These are phyloP conservation scores for Noccaea bulbosa DNA, from an alignment of 345 rosid genomes.

Conservation along the genomic window DNA sequence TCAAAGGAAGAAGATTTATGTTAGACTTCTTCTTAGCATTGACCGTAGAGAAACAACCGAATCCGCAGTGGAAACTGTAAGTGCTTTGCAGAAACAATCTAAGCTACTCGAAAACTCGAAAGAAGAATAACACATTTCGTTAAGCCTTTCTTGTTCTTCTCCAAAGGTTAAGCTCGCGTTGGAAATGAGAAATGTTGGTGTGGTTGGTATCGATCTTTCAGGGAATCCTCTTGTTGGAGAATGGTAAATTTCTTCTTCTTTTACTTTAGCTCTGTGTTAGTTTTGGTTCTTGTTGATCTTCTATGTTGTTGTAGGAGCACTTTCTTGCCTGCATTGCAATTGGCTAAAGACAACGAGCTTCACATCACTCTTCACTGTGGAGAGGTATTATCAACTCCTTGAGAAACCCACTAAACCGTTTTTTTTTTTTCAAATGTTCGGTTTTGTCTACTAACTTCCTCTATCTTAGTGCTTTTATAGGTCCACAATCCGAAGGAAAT, in stretches of 20 bases:
- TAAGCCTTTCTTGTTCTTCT: too few relatives aligned
- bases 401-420: slow-evolving; percentile 12
- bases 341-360: slow-evolving; percentile 80
- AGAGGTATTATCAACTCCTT: slow-evolving; percentile 58
- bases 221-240: slow-evolving; percentile 92
- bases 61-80: slow-evolving; percentile 93
- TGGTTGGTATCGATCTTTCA: slow-evolving; percentile 92
- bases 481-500: slow-evolving; percentile 82
- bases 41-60: slow-evolving; percentile 89
- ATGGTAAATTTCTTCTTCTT: slow-evolving; percentile 53
- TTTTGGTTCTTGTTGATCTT: not conserved
- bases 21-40: slow-evolving; percentile 95
- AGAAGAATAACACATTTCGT: too few relatives aligned
- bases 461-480: slow-evolving; percentile 77
- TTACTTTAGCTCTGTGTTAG: not conserved
- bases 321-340: slow-evolving; percentile 77
- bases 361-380: slow-evolving; percentile 91
- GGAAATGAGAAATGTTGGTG: slow-evolving; percentile 78
- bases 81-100: slow-evolving; percentile 30
- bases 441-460: slow-evolving; percentile 42
- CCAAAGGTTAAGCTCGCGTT: slow-evolving; percentile 78
- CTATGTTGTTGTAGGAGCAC: slow-evolving; percentile 61
- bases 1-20: slow-evolving; percentile 68
- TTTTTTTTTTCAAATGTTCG: slow-evolving; percentile 20
- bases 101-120: not conserved